Conservation (phyloP, 2,329 filamentous ascomycete genomes). For the Colletotrichum sp. region DNA sequence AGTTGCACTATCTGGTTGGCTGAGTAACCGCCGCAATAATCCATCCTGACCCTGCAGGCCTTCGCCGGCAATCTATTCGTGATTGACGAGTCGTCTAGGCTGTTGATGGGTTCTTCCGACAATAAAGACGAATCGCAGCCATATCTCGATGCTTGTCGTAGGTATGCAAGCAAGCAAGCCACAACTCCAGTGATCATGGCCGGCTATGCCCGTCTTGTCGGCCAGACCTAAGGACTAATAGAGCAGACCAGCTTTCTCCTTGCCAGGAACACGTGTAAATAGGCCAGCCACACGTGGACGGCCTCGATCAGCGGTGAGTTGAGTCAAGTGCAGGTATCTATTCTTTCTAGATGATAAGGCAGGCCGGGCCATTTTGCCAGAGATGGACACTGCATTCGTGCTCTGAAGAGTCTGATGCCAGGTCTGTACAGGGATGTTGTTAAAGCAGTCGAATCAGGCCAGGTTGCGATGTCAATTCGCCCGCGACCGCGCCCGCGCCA, state of each 20-base stretch:
- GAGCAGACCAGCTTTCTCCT: background rate
- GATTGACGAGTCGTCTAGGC: background rate
- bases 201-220: background rate
- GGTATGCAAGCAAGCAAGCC: background rate
- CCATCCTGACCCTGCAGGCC: background rate
- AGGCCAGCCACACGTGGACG: background rate
- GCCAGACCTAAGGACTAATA: background rate
- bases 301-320: conserved; percentile 1
- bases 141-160: background rate
- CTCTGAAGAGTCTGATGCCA: background rate
- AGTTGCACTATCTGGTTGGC: background rate
- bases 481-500: background rate
- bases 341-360: background rate
- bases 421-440: background rate
- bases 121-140: background rate
- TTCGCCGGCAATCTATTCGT: background rate
- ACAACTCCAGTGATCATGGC: background rate
- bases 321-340: background rate
- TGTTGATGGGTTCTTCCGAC: background rate
- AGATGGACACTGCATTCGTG: background rate
- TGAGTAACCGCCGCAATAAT: background rate
- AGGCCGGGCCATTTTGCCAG: background rate
- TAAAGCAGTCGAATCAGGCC: background rate
- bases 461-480: background rate
- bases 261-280: background rate